Base-by-base conservation (phyloP, 2,329 filamentous ascomycete species). In the Ceratocystiopsis minuta region DNA sequence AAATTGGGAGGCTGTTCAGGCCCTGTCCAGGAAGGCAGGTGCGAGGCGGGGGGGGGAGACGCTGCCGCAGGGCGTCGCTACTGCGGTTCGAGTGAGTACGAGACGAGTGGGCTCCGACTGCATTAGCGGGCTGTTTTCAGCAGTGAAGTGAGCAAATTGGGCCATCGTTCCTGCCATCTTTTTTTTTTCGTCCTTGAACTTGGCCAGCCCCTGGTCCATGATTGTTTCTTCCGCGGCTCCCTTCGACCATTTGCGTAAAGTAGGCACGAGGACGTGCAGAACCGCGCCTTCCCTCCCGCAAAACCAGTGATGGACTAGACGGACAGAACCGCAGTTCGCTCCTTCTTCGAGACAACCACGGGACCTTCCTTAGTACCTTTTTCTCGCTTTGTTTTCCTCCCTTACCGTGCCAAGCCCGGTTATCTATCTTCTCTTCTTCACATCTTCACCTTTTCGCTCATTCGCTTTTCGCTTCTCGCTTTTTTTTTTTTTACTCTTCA, bases 261-360 rank as follows among this genome's bases (percentile, higher is more conserved):
- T n/a, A n/a, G n/a, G 24, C 11, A 28, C 7, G 11, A 28, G 24
- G 24, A 28, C 24, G 9, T 28, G n/a, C 24, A 28, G 24, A 28
- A 10, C 5, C 40, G 40, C 40, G 36, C 38, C 43, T 43, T 45
- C 40, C 41, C 37, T 38, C 36, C 40, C 43, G 43, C 20, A 20
- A 34, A 33, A 40, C 40, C 43, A 40, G 34, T 34, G 38, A 32
- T 14, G 28, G 36, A 15, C 40, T 31, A 38, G 31, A 28, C 40
- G 32, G 20, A 20, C 33, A 17, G 16, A 15, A 33, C 31, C 16
- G 36, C n/a, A 32, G n/a, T 16, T 15, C 15, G 17, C 16, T 15
- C 37, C 34, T 32, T 36, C 20, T 20, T 28, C 24, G n/a, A 10
- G 4, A 6, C n/a, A 6, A 31, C 15, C 17, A 16, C 1, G 32